Conservation (phyloP, 805 yeast genomes). For the Saccharomycopsis babjevae region DNA sequence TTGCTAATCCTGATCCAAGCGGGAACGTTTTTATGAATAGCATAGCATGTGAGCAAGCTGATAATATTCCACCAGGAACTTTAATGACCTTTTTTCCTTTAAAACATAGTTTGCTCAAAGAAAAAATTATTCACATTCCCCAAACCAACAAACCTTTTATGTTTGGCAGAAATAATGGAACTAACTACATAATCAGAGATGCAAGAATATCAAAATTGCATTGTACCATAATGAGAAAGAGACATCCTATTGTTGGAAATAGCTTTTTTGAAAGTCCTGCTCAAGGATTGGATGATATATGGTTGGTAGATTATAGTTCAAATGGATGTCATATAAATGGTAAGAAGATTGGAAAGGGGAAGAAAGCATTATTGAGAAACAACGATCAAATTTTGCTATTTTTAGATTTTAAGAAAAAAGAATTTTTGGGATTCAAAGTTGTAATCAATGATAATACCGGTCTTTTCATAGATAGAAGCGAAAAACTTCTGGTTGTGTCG, state of each 20-base stretch:
- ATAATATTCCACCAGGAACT: conserved; percentile 41
- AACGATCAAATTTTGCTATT: conserved; percentile 62
- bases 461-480: conserved; percentile 36
- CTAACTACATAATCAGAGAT: conserved; percentile 56
- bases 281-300: conserved; percentile 60
- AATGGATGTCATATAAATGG: conserved; percentile 71
- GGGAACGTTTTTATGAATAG: not conserved
- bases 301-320: conserved; percentile 73
- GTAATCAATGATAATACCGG: conserved; percentile 54
- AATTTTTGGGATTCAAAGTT: conserved; percentile 44
- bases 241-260: conserved; percentile 46
- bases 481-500: not conserved
- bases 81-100: conserved; percentile 52
- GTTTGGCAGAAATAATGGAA: conserved; percentile 61
- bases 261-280: conserved; percentile 63
- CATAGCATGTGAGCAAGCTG: not conserved
- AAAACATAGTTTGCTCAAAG: conserved; percentile 33
- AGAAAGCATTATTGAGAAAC: conserved; percentile 48
- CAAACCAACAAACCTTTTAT: conserved; percentile 59
- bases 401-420: conserved; percentile 44
- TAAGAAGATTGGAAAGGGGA: conserved; percentile 46
- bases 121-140: conserved; percentile 44
- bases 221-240: conserved; percentile 53
- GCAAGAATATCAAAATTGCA: conserved; percentile 77
- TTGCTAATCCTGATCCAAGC: not conserved